These are phyloP conservation scores for Ceratocystis alfenasii DNA, from an alignment of 2,329 filamentous ascomycete genomes.

Conservation along the genomic window DNA sequence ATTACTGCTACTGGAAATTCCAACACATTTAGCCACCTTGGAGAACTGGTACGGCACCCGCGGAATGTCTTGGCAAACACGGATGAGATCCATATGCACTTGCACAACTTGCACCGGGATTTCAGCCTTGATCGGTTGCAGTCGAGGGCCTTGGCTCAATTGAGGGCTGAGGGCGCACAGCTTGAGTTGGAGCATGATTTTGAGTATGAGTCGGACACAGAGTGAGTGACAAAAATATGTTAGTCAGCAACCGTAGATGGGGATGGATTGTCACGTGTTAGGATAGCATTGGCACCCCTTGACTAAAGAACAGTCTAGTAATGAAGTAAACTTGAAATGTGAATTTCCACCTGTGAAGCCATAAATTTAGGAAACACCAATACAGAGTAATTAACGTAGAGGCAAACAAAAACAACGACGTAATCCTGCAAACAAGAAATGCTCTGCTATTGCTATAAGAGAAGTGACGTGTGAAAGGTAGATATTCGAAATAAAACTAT, in stretches of 20 bases:
- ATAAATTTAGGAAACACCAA: background rate
- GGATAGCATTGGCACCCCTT: background rate
- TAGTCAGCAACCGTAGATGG: background rate
- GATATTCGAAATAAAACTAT: background rate
- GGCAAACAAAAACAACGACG: background rate
- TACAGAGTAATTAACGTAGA: background rate
- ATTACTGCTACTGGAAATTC: background rate
- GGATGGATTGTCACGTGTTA: background rate
- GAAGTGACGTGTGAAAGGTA: background rate
- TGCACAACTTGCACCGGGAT: conserved; percentile 27
- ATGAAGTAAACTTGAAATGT: background rate
- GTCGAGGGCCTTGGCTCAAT: conserved; percentile 22
- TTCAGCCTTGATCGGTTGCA: conserved; percentile 26
- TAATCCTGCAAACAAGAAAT: background rate
- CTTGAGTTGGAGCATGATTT: conserved; percentile 25
- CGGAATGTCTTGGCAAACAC: background rate
- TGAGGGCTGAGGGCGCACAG: conserved; percentile 26
- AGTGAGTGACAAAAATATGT: conserved; percentile 23
- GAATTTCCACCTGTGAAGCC: background rate
- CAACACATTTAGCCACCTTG: background rate
- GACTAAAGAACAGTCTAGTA: too few species aligned
- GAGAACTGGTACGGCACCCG: background rate
- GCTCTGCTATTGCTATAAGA: background rate
- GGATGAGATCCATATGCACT: conserved; percentile 24
- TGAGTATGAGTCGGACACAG: conserved; percentile 25